Percentiles rank a stretch among this genome's conserved stretches.
phyloP scores from a whole-genome alignment of 768 basidiomycete species.

The Lentinula detonsa region DNA sequence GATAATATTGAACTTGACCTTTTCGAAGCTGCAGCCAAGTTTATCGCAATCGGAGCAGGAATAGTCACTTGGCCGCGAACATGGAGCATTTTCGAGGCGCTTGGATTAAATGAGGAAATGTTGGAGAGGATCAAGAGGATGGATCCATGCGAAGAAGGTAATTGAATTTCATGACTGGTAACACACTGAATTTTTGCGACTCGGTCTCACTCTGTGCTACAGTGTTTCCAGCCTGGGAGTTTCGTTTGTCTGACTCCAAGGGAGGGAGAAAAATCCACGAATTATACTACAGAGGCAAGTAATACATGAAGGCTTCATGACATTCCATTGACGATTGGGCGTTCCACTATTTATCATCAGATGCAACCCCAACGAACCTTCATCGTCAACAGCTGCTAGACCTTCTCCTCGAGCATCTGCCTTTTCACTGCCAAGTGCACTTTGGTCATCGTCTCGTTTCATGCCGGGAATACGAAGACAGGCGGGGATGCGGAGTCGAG shows the following conservation, averaged over 20 bases:
- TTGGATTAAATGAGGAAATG: background rate
- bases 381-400: constrained; percentile 22
- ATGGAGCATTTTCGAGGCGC: background rate
- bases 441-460: constrained; percentile 23
- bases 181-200: too few relatives aligned
- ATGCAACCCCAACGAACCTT: constrained; percentile 7
- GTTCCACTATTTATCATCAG: background rate
- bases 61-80: constrained; percentile 19
- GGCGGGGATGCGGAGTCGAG: constrained; percentile 9
- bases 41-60: constrained; percentile 34
- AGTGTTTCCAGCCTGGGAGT: background rate
- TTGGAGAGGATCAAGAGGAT: background rate
- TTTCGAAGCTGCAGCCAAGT: constrained; percentile 31
- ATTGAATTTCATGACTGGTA: background rate
- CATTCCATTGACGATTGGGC: too few relatives aligned
- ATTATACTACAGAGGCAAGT: background rate
- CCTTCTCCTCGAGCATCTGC: constrained; percentile 16
- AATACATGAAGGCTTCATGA: background rate
- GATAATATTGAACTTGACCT: constrained; percentile 28
- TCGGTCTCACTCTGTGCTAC: background rate
- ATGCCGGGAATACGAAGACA: constrained; percentile 13
- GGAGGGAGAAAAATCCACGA: background rate
- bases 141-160: background rate
- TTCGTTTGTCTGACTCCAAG: background rate
- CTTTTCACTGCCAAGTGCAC: constrained; percentile 14